Percentiles rank a stretch among this genome's conserved stretches.
Evolutionary conservation across 441 rosid genomes (phyloP).

Genomic region (Jatropha multifida): DNA sequence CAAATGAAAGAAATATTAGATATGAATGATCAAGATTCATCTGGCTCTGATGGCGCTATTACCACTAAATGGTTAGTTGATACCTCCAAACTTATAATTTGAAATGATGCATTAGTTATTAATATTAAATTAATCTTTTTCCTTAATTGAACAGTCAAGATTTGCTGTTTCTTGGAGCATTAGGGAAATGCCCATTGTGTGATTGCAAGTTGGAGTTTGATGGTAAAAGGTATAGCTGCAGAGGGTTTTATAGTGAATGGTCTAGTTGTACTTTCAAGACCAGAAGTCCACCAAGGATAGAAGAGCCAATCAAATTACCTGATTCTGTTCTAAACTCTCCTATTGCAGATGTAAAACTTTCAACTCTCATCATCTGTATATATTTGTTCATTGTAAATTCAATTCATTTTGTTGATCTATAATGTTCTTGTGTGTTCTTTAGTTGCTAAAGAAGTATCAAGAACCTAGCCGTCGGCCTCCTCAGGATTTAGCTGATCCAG

Average conservation of each 20-base stretch:
- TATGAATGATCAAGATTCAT: conserved; percentile 56
- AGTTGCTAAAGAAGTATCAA: conserved; percentile 52
- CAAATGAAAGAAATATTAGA: conserved; percentile 65
- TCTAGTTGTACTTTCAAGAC: conserved; percentile 70
- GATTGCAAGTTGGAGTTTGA: conserved; percentile 49
- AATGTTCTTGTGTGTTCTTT: not conserved
- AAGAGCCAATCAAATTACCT: conserved; percentile 52
- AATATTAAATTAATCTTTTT: not conserved
- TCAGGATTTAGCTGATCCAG: conserved; percentile 36
- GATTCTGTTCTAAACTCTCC: conserved; percentile 54
- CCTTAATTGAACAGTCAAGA: conserved; percentile 49
- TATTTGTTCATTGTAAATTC: not conserved
- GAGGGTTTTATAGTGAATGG: conserved; percentile 82
- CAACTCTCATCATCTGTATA: not conserved
- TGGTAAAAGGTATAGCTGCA: conserved; percentile 53
- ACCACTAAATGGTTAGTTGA: conserved; percentile 52
- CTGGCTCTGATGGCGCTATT: conserved; percentile 43
- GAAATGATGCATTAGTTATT: not conserved
- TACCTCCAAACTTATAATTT: not conserved
- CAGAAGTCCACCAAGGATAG: conserved; percentile 59
- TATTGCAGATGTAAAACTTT: conserved; percentile 43
- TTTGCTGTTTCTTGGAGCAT: conserved; percentile 62
- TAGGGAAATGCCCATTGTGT: conserved; percentile 65
- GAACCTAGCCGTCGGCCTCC: conserved; percentile 52
- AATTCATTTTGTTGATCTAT: not conserved